These are phyloP conservation scores for Sinapis alba DNA, from an alignment of 441 rosid species.

Conservation along the genomic window DNA sequence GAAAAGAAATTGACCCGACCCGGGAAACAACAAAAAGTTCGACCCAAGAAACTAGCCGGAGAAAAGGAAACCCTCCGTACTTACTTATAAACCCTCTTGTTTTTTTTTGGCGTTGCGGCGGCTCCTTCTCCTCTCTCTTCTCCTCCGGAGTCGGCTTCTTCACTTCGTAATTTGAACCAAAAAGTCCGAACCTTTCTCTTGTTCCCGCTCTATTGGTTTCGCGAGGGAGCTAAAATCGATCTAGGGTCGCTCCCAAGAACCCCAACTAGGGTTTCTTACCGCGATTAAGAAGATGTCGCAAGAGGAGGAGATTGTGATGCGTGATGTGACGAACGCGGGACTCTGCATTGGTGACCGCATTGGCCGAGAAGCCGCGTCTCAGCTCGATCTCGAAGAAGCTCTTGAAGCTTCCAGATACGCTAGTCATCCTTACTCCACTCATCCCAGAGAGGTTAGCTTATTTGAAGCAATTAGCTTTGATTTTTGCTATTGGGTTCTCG, in stretches of 20 bases:
- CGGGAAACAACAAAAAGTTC: background rate
- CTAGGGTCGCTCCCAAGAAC: slow-evolving; percentile 4
- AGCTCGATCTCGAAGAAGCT: slow-evolving; percentile 91
- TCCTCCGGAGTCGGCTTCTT: background rate
- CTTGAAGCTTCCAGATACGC: slow-evolving; percentile 90
- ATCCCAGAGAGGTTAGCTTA: slow-evolving; percentile 77
- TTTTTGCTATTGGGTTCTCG: slow-evolving; percentile 21
- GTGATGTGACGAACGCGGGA: slow-evolving; percentile 89
- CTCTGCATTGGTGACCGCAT: slow-evolving; percentile 72
- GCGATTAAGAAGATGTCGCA: slow-evolving; percentile 52
- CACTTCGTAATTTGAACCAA: background rate
- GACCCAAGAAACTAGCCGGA: slow-evolving; percentile 12
- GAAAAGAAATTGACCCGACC: slow-evolving; percentile 22
- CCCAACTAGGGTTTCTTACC: slow-evolving; percentile 15
- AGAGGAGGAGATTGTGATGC: slow-evolving; percentile 80
- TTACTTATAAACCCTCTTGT: slow-evolving; percentile 23
- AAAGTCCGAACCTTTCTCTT: slow-evolving; percentile 16
- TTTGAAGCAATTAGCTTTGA: slow-evolving; percentile 8
- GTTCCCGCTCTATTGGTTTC: slow-evolving; percentile 12
- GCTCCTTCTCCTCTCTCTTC: slow-evolving; percentile 15
- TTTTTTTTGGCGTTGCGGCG: background rate
- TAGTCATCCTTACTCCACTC: slow-evolving; percentile 87
- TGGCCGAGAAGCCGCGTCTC: slow-evolving; percentile 79
- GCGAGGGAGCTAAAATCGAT: slow-evolving; percentile 33
- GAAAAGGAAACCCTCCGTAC: slow-evolving; percentile 17